Evolutionary conservation across 2,329 filamentous ascomycete genomes (phyloP), one percentile per base, ranked within the genome.

Genomic region (Coniochaeta prunicola): DNA sequence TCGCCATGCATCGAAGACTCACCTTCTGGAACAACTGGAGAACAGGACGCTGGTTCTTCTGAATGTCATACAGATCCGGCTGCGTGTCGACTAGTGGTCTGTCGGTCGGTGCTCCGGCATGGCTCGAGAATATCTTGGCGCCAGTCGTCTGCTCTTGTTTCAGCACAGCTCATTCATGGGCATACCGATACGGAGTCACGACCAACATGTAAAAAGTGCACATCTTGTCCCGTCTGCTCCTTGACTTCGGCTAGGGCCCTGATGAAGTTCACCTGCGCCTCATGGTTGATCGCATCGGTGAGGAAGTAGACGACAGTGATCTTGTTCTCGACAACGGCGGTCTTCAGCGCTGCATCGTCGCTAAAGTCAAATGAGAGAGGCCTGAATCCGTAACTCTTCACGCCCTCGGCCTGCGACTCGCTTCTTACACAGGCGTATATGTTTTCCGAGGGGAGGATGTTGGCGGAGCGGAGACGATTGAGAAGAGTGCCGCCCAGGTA

Each of bases 401-500:
- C 75, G 0, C 70, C 69, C 13, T 76, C 65, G 4, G 74, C 78
- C 68, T 83, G 80, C 0, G 69, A 66, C 1, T 72, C 67, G 1
- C 71, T 77, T 6, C 80, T 74, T 12, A 81, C 76, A 0, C 81
- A 72, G 2, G 78, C 78, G 59, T 73, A 80, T 1, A 82, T 62
- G 21, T 69, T 76, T 24, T 70, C 64, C 61, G 81, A 74, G 5
- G 71, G 40, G 0, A 76, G 74, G 1, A 82, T 72, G 2, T 68
- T 64, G 28, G 73, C 69, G 3, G 60, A 58, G 1, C 66, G 62
- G 60, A 74, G 70, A 6, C 70, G 70, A 9, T 75, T 73, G 5
- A 83, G 74, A 2, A 83, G 67, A 0, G 73, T 75, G 2, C 80
- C 80, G 24, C 80, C 80, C 0, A 83, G 75, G 59, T 83, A 83